Conservation (phyloP, 331 rosid species). For the Dryas integrifolia region DNA sequence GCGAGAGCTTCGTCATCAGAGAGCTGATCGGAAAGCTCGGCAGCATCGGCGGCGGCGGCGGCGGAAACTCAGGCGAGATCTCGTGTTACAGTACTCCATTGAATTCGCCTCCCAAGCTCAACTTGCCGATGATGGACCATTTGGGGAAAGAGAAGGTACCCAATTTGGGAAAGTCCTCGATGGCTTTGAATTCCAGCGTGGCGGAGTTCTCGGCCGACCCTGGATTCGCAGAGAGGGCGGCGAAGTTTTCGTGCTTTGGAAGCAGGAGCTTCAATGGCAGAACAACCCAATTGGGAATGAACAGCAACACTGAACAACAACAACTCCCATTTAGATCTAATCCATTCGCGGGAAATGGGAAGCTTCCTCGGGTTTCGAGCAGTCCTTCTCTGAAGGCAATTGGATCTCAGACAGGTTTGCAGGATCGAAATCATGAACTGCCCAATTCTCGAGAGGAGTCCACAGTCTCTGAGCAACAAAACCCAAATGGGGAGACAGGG, state of each 20-base stretch:
- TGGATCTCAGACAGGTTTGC: constrained; percentile 57
- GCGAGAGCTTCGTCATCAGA: constrained; percentile 52
- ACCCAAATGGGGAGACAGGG: constrained; percentile 40
- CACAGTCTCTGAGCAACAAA: constrained; percentile 59
- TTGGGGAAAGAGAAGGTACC: constrained; percentile 32
- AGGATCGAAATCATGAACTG: constrained; percentile 26
- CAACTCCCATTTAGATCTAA: constrained; percentile 35
- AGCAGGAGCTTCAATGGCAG: constrained; percentile 79
- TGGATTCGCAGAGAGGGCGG: constrained; percentile 91
- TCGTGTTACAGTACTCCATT: constrained; percentile 63
- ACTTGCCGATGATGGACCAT: constrained; percentile 32
- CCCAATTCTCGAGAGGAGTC: constrained; percentile 68
- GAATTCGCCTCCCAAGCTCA: constrained; percentile 65
- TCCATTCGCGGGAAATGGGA: constrained; percentile 32
- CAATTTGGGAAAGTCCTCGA: constrained; percentile 40
- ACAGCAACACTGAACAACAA: constrained; percentile 18
- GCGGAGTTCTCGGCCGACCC: constrained; percentile 75
- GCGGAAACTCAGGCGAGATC: constrained; percentile 53
- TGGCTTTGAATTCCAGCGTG: constrained; percentile 60
- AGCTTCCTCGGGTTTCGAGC: constrained; percentile 60
- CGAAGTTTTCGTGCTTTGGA: constrained; percentile 86
- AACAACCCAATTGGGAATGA: constrained; percentile 38
- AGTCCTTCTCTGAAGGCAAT: constrained; percentile 63
- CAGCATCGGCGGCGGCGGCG: constrained; percentile 53
- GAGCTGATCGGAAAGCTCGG: constrained; percentile 71